Base-by-base conservation (phyloP, 2,329 filamentous ascomycete genomes). In the Ramularia collo-cygni region DNA sequence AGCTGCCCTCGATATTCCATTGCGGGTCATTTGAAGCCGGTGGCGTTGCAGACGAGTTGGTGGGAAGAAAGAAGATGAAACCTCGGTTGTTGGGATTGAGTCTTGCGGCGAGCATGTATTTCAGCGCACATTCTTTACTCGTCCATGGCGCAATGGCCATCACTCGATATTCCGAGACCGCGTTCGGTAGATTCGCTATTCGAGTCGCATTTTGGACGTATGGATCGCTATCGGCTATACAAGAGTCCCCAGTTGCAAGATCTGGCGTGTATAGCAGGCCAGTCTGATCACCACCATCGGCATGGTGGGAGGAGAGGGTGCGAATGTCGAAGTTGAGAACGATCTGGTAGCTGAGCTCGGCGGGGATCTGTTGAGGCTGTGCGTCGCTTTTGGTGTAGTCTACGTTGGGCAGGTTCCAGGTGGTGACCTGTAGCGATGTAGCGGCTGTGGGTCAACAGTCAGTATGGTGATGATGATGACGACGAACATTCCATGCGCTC, bases 141-240 rank as follows among this genome's bases (percentile, higher is more conserved):
- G 87, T 78, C 89, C 90, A 96, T 18, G 90, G 90, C 16, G 86
- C 89, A 38, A 95, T 67, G 18, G 84, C 89, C 52, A 95, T 77
- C 37, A 88, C 70, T 40, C 82, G 79, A 60, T 85, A 87, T 50
- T 83, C 78, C 10, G 21, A 6, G 21, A 24, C 21, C 10, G 21
- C 6, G 14, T 61, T 73, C 0, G 73, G 71, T 12, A 95, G 75
- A 54, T 92, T 74, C n/a, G 64, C 61, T 52, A 76, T 74, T 12
- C 82, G 77, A 9, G 86, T 94, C 39, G 79, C 85, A 60, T 92
- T 89, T 27, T 61, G 53, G 7, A 95, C 72, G 51, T 82, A 79
- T n/a, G 73, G 62, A 28, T 71, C 71, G 29, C 82, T 77, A 33
- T 75, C 64, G 12, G 77, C 67, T 57, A 71, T 71, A 65, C 89